Base-by-base conservation (phyloP, 495 filamentous ascomycete genomes). In the Penicillium manginii region DNA sequence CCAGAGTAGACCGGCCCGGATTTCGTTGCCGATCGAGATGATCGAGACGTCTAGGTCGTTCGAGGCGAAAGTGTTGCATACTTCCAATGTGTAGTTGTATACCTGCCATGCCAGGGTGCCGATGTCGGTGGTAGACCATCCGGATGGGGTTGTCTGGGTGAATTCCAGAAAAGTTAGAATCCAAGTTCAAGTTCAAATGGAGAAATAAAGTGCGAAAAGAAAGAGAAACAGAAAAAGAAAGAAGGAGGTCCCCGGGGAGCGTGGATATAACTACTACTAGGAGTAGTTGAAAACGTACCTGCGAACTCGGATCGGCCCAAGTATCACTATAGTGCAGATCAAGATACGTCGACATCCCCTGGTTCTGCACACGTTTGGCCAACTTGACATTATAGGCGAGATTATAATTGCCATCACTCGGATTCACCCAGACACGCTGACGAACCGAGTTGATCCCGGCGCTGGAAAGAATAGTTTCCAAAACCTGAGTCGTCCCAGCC, bases 401-500 rank as follows among this genome's bases (percentile, higher is more conserved):
- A 64, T 87, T 82, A 66, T 91, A 91, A 50, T 78, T 75, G 23
- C 88, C 86, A 57, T 85, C 80, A 10, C 77, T 70, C 0, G 88
- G 87, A 58, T 86, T 88, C 37, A 91, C 88, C 88, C 87, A 91
- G 21, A 91, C 60, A 18, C 89, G 81, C 65, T 91, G 88, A 15
- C 88, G 84, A 31, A 91, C 80, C 2, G 86, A 88, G 63, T 88
- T 91, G 52, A 90, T 82, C 4, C 88, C 89, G 35, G 78, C 83
- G 31, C 76, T 78, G 11, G 78, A 81, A 1, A 91, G 69, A 52
- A 91, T 90, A 2, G 69, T 77, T 59, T 91, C 90, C 1, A 91
- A 74, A 2, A 81, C 68, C 62, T 85, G 74, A 0, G 70, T 69
- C 6, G 72, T 69, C 12, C 87, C 85, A 51, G 75, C 76, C 1